These are phyloP conservation scores for Saksenaea vasiformis DNA, from an alignment of 371 early-diverging fungal genomes.

Conservation along the genomic window DNA sequence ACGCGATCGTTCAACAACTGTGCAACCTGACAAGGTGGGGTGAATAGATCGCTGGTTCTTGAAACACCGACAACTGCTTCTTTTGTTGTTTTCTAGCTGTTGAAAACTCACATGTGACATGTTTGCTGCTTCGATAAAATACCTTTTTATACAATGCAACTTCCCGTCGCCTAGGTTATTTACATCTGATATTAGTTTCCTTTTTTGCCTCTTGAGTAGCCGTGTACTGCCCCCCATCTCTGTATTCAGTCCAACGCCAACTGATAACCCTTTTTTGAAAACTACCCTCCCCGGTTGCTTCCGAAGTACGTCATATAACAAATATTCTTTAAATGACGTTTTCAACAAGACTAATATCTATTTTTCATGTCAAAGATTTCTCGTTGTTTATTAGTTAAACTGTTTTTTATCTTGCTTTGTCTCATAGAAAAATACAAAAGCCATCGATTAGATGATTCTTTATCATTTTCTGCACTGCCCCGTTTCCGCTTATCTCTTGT, in stretches of 20 bases:
- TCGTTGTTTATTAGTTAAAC: background rate
- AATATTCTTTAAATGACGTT: background rate
- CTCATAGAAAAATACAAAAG: background rate
- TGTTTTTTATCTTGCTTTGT: background rate
- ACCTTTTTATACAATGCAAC: background rate
- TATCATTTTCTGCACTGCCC: background rate
- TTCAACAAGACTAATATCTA: background rate
- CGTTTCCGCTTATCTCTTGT: background rate
- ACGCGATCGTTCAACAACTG: background rate
- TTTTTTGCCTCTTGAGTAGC: background rate
- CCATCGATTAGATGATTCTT: no score
- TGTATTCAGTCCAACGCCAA: constrained; percentile 2
- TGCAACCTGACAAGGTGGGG: background rate
- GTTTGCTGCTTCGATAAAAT: background rate
- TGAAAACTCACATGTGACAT: background rate
- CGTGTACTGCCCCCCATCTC: background rate
- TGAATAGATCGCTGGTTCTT: constrained; percentile 3
- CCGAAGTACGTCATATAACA: constrained; percentile 4
- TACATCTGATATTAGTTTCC: background rate
- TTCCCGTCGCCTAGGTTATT: background rate
- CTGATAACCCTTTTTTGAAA: constrained; percentile 5
- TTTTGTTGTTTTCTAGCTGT: background rate
- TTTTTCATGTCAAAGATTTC: background rate
- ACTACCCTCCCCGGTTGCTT: background rate
- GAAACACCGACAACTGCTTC: background rate